phyloP scores from a whole-genome alignment of 228 moss, liverwort and hornwort genomes.

The Sphagnum magellanicum region DNA sequence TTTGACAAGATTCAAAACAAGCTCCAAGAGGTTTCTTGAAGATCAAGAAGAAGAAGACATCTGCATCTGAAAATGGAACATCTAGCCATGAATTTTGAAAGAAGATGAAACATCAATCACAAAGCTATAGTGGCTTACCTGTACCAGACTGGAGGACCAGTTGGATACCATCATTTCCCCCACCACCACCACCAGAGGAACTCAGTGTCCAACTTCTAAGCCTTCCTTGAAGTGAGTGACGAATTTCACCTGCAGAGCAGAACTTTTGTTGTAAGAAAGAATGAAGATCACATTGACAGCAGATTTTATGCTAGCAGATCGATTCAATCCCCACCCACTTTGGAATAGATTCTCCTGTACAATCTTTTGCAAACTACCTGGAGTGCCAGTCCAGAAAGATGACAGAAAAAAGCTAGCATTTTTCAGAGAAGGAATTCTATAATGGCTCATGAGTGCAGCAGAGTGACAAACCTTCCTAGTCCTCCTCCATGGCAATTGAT shows the following conservation, averaged over 20 bases:
- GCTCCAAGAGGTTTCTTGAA: background rate
- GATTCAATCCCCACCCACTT: background rate
- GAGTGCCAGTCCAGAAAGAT: background rate
- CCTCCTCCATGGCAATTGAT: too few relatives aligned
- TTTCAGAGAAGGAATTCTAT: too few relatives aligned
- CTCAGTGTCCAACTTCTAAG: constrained; percentile 56
- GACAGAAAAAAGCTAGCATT: too few relatives aligned
- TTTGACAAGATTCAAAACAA: background rate
- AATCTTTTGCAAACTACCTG: too few relatives aligned
- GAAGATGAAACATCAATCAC: too few relatives aligned
- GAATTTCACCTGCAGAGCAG: constrained; percentile 69
- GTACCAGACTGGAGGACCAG: constrained; percentile 69
- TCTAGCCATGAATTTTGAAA: too few relatives aligned
- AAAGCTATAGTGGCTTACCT: constrained; percentile 34
- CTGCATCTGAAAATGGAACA: too few relatives aligned
- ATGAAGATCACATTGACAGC: background rate
- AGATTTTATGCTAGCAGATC: background rate
- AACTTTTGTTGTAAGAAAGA: background rate
- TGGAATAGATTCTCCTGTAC: too few relatives aligned
- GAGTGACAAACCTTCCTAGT: too few relatives aligned
- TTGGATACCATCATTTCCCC: constrained; percentile 69
- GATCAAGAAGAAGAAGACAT: too few relatives aligned
- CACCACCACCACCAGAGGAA: constrained; percentile 38
- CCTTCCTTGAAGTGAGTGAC: constrained; percentile 88
- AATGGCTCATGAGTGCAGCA: too few relatives aligned